Base-by-base conservation (phyloP, 495 filamentous ascomycete species). In the Aspergillus ostianus region DNA sequence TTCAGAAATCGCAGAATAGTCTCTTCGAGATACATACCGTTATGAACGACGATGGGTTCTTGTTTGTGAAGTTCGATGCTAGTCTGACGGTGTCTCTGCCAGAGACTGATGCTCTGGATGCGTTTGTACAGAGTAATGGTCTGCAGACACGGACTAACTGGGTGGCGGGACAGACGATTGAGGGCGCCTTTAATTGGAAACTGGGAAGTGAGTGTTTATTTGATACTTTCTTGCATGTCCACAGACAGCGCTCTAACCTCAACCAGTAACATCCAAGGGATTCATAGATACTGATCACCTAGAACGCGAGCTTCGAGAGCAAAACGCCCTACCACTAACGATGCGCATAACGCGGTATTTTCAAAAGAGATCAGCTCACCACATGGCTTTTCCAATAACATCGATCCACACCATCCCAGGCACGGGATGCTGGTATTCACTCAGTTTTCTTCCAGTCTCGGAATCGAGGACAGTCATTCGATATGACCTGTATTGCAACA, bases 1-100 rank as follows among this genome's bases (percentile, higher is more conserved):
- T 88, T 64, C 79, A 85, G 48, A 85, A 79, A 60, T 66, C 64
- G 6, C 62, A 79, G 58, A 85, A 86, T 48, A 69, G 77, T 6
- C 67, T 84, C 8, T 84, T 81, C 66, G 73, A 75, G 60, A 66
- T 84, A 45, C 70, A 77, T 50, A 59, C 64, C 0, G 56, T 64
- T 51, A 68, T 70, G 5, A 73, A 63, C 18, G 60, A 62, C 0
- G 48, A 59, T 15, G 77, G 76, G 0, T 60, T 73, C 65, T 63
- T 83, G 0, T 80, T 76, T 59, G 69, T 80, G 9, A 81, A 81
- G 59, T 64, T 82, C 10, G 68, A 78, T 55, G 67, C 68, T n/a
- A 65, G 56, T 1, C 41, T 59, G 6, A 60, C 64, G 3, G 56
- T 47, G 26, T 27, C 51, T 7, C 61, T 62, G 54, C 32, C 66